These are phyloP conservation scores for Ensete ventricosum DNA, from an alignment of 176 grass and related monocot genomes.

Conservation along the genomic window DNA sequence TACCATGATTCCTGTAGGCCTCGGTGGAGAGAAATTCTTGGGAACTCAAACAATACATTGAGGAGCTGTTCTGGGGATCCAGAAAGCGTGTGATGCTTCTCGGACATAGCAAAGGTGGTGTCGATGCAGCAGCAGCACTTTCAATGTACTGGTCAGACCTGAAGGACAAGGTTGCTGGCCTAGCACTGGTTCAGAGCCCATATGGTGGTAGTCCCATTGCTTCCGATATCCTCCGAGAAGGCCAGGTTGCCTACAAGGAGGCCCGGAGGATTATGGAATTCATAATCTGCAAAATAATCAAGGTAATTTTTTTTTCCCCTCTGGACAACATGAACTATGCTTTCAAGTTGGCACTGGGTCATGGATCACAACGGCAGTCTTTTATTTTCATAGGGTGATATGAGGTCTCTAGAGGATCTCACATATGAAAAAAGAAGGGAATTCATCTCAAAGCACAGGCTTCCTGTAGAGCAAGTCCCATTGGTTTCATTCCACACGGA, in stretches of 20 bases:
- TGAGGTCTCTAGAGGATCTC: constrained; percentile 83
- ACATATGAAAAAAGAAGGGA: constrained; percentile 75
- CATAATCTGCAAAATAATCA: constrained; percentile 76
- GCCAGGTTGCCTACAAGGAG: constrained; percentile 70
- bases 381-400: constrained; percentile 55
- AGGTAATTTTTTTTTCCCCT: constrained; percentile 28
- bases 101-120: constrained; percentile 85
- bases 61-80: constrained; percentile 85
- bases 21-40: constrained; percentile 69
- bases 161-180: constrained; percentile 66
- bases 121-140: constrained; percentile 71
- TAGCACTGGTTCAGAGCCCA: constrained; percentile 80
- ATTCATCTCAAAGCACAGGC: constrained; percentile 66
- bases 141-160: constrained; percentile 77
- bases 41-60: constrained; percentile 80
- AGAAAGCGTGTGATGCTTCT: constrained; percentile 72
- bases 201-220: constrained; percentile 71
- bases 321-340: background rate
- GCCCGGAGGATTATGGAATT: constrained; percentile 69
- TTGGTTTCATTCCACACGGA: constrained; percentile 86
- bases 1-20: constrained; percentile 31
- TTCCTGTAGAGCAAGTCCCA: constrained; percentile 52
- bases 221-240: constrained; percentile 78
- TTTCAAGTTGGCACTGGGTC: background rate
- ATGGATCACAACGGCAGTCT: background rate